Base-by-base conservation (phyloP, 495 filamentous ascomycete species). In the Xylaria palmicola region DNA sequence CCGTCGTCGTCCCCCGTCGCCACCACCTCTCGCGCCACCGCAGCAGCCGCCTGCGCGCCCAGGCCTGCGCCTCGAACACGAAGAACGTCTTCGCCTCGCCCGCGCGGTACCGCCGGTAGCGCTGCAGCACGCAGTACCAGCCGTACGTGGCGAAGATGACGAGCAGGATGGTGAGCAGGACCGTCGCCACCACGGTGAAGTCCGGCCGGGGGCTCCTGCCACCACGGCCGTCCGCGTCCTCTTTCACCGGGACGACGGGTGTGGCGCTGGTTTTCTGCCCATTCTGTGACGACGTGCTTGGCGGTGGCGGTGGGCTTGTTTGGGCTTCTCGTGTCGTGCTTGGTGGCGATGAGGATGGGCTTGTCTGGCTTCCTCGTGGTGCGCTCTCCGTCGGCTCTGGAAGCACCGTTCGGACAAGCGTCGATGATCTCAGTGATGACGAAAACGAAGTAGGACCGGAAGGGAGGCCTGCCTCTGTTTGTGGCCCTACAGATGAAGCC, bases 161-260 rank as follows among this genome's bases (percentile, higher is more conserved):
- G 10, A 69, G 68, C 0, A 74, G 64, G 24, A 76, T 59, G 6
- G 64, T 69, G 1, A 72, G 62, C 4, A 77, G 52, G 0, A 73
- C 67, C 32, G 73, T 71, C 24, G 76, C 63, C 7, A 66, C 67
- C n/a, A 66, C 68, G 22, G 61, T 73, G 7, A 68, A 62, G 6
- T 59, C 62, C 0, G 68, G 58, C 57, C 2, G 62, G 17, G 2
- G 12, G 9, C 63, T 40, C 2, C 56, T 29, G 19, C 13, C 39
- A 20, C 47, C 59, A 1, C 37, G 32, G 34, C 27, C 12, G 17
- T 32, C 15, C 13, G 41, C 2, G 41, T 44, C 17, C 15, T 44
- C 17, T 8, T 55, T 34, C 3, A 37, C 22, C 15, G 52, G 15
- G 27, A 39, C 39, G 13, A 17, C 12, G n/a, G n/a, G n/a, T 27